Evolutionary conservation across 2,329 filamentous ascomycete species (phyloP), one percentile per base, ranked within the genome.

Genomic region (Pseudogymnoascus sp.): DNA sequence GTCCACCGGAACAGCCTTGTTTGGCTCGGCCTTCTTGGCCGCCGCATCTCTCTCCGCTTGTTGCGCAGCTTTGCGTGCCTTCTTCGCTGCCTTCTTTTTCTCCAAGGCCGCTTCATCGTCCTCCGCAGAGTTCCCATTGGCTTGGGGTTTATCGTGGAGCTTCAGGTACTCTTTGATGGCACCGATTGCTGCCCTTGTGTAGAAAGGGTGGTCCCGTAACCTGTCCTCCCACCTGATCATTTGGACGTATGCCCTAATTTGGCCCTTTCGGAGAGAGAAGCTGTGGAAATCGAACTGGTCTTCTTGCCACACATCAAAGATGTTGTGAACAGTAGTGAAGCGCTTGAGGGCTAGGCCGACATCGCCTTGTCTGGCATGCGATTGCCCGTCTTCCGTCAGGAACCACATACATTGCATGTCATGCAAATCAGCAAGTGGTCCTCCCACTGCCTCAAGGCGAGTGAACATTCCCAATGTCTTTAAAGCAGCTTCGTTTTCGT

Each of bases 351-450:
- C 93, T 65, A 97, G 82, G 3, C 89, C 91, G 57, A 90, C 79
- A 70, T 96, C 92, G 67, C 87, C 87, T 74, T 92, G 89, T 61
- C 95, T 87, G 64, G 90, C 81, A 74, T 93, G 92, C 2, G 93
- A 87, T 77, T 97, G 90, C 63, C 91, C 95, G 73, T 99, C 96
- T 77, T 99, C 95, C 4, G 91, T 95, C 71, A 99, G 79, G 74
- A 87, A 99, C 96, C 95, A 99, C 69, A 97, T 86, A 74, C 93
- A 97, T 77, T 99, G 95, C 95, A 99, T 99, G 71, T 99, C 95
- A 68, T 96, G 83, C 37, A 99, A 84, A 75, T 99, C 95, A 59
- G 89, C 90, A 42, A 99, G 79, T 4, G 96, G 90, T 1, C 95
- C 95, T 5, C 91, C 92, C 11, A 88, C 83, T 3, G 91, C 89